Conservation (phyloP, 768 basidiomycete species). For the Tylopilus plumbeoviolaceoides region DNA sequence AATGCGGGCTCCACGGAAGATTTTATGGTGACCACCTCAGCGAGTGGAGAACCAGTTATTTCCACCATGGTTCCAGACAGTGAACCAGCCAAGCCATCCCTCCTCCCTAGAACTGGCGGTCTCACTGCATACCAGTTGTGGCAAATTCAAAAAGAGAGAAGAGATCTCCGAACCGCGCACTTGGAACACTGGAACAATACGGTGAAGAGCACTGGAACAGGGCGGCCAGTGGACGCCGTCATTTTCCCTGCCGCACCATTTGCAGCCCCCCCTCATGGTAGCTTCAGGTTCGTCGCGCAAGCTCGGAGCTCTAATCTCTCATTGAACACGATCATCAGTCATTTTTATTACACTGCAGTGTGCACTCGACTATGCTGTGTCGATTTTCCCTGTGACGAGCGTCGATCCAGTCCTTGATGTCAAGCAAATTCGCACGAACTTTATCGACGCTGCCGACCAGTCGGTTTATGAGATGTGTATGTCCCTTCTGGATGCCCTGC, state of each 20-base stretch:
- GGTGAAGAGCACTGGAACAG: slow-evolving; percentile 50
- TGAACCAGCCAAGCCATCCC: slow-evolving; percentile 6
- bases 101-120: slow-evolving; percentile 26
- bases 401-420: slow-evolving; percentile 54
- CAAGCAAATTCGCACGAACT: slow-evolving; percentile 42
- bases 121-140: slow-evolving; percentile 62
- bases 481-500: slow-evolving; percentile 22
- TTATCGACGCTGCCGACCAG: slow-evolving; percentile 47
- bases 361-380: slow-evolving; percentile 62
- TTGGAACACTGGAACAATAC: slow-evolving; percentile 62
- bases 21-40: too few species aligned
- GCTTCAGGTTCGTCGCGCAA: slow-evolving; percentile 39
- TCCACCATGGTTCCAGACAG: too few species aligned
- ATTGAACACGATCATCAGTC: slow-evolving; percentile 29
- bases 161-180: slow-evolving; percentile 50
- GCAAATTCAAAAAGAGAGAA: slow-evolving; percentile 52
- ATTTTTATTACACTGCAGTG: slow-evolving; percentile 51
- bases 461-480: slow-evolving; percentile 50
- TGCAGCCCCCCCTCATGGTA: slow-evolving; percentile 61
- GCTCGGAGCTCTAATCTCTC: neutral
- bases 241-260: slow-evolving; percentile 61
- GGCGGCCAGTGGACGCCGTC: slow-evolving; percentile 72
- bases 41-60: too few species aligned
- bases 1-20: too few species aligned
- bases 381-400: slow-evolving; percentile 59